phyloP scores from a whole-genome alignment of 2,329 filamentous ascomycete species.

The Penicillium brasilianum region DNA sequence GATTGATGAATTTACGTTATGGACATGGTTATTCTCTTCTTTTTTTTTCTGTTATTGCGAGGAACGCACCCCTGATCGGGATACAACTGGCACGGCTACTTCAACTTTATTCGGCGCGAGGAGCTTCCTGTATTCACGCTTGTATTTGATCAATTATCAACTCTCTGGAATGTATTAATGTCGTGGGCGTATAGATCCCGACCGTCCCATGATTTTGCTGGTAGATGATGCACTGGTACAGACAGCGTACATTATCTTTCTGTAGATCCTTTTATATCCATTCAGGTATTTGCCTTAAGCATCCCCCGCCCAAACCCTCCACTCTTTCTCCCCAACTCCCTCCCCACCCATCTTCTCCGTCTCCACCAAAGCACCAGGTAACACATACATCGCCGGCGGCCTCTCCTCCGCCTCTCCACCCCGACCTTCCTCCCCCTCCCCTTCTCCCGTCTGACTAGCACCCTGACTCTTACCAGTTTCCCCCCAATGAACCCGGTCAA shows the following conservation, averaged over 20 bases:
- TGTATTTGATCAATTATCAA: neutral
- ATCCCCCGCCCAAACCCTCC: slow-evolving; percentile 37
- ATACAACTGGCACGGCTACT: neutral
- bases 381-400: slow-evolving; percentile 60
- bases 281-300: neutral
- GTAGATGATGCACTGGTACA: neutral
- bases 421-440: neutral
- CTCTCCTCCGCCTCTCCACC: slow-evolving; percentile 40
- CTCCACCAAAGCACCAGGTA: slow-evolving; percentile 63
- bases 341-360: slow-evolving; percentile 60
- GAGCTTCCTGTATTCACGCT: neutral
- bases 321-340: slow-evolving; percentile 42
- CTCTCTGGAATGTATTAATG: slow-evolving; percentile 2
- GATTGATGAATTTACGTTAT: slow-evolving; percentile 25
- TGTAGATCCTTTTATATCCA: neutral
- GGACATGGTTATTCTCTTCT: slow-evolving; percentile 20
- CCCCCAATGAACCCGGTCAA: slow-evolving; percentile 58
- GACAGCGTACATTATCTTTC: no score
- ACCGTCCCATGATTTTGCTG: neutral
- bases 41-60: slow-evolving; percentile 1
- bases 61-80: neutral
- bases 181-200: neutral
- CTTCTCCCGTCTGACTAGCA: neutral
- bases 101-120: slow-evolving; percentile 2
- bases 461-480: slow-evolving; percentile 8